Evolutionary conservation across 345 rosid species (phyloP), one percentile per base, ranked within the genome.

Genomic region (Eucalyptus polyanthemos): DNA sequence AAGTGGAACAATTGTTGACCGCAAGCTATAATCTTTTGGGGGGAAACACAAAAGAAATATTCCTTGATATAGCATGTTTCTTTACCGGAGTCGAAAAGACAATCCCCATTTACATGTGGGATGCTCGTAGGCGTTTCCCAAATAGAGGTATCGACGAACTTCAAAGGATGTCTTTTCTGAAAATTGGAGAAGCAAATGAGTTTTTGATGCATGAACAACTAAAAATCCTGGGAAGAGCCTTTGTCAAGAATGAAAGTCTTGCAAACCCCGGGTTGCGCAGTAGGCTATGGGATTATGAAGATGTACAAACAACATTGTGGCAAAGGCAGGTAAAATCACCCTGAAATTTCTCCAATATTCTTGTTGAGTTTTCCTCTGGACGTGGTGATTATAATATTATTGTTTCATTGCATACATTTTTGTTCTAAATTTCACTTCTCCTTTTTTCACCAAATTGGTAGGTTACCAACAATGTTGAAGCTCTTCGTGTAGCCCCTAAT

Each of bases 181-280:
- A 34, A 14, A 34, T 69, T 34, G 12, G 25, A 17, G 44, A 47
- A 47, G 17, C 0, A 50, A 50, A 50, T 14, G 53, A 50, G 53
- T 50, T 50, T 50, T 50, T 14, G 17, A 6, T 50, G 51, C 51
- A 50, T 14, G 3, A 6, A 14, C 53, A 50, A 50, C 3, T 50
- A 50, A 50, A 14, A 50, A 0, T 14, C 3, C 53, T 50, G 7
- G 53, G 53, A 14, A 50, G 53, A 50, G 7, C 7, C 0, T 0
- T 2, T 50, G 19, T 50, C 53, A 6, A 14, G 53, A 2, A 50
- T 5, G 53, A 50, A 50, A 14, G 0, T 50, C 51, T n/a, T n/a
- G n/a, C n/a, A n/a, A n/a, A 50, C 3, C 17, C 53, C 0, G 0
- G 19, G 53, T 2, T 2, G 53, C 53, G 53, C 3, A 5, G 53